Base-by-base conservation (phyloP, 805 yeast genomes). In the Lachancea nothofagi region DNA sequence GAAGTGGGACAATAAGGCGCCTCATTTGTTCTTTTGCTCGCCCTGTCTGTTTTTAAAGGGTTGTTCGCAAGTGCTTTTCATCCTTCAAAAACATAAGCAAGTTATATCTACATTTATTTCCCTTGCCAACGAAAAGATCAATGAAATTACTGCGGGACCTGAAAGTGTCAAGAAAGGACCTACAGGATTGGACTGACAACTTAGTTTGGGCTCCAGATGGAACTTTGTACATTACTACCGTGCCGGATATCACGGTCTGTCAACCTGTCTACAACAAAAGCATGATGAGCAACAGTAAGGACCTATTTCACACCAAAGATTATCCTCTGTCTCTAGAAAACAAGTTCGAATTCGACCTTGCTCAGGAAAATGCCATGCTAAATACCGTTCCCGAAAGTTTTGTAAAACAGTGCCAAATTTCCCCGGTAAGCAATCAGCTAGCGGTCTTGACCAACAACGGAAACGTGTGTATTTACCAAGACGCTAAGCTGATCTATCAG, bases 151-250 rank as follows among this genome's bases (percentile, higher is more conserved):
- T 58, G 29, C 57, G 48, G 34, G 64, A 59, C 47, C 39, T 61
- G 18, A 33, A 48, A 13, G 37, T 61, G 6, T 29, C 30, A 9
- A 49, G 65, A 33, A 55, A 51, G 39, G 62, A 58, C 27, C 43
- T 58, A 7, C 51, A 47, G 27, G 51, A 51, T 34, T 55, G 58
- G 55, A 42, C 50, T 20, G 45, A 49, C 19, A 55, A 48, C 29
- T 19, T 59, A 3, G 28, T 38, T 6, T 61, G 65, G 65, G 50
- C 51, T 2, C 43, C 47, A 5, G 57, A 59, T 43, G 65, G 65
- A 7, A 48, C 52, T 3, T 21, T 61, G 13, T 58, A 44, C 25
- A 36, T 61, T 12, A 51, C 50, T 4, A 51, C 63, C 1, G 38
- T 42, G 3, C 57, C 63, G 3, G 55, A 55, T 15, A 29, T 59